A percentile compares a stretch with the other conserved stretches of the same genome.
Conservation (phyloP, 768 basidiomycete species). For the Naganishia antarctica region DNA sequence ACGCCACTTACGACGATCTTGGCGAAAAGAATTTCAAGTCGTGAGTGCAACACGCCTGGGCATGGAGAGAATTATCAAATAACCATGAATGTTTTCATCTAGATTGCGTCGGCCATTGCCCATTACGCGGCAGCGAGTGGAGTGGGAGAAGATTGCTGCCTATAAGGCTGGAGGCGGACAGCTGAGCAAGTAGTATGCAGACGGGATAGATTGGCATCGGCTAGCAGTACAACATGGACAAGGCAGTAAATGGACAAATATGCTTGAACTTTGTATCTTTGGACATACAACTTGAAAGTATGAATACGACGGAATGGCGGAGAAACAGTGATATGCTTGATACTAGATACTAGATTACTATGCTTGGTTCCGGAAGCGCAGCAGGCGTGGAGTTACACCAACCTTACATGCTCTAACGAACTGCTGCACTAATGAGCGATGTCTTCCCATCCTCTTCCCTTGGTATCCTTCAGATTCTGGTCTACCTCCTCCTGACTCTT, state of each 20-base stretch:
- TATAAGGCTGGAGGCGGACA: constrained; percentile 35
- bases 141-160: constrained; percentile 81
- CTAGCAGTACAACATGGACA: no score
- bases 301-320: no score
- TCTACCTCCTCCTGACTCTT: constrained; percentile 66
- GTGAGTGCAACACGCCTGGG: constrained; percentile 35
- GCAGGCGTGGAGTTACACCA: no score
- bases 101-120: constrained; percentile 81
- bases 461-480: constrained; percentile 37
- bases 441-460: constrained; percentile 41
- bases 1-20: constrained; percentile 79
- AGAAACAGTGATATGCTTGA: no score
- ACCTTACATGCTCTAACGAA: no score
- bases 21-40: constrained; percentile 87
- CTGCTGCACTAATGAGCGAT: constrained; percentile 8
- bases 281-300: no score
- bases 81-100: background rate
- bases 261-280: no score
- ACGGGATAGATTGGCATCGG: no score
- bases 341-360: no score
- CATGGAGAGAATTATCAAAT: constrained; percentile 4
- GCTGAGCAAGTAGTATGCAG: background rate
- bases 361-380: no score
- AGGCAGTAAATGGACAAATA: no score
- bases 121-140: constrained; percentile 84